phyloP scores from a whole-genome alignment of 2,329 filamentous ascomycete genomes.

The Hymenoscyphus occultus region DNA sequence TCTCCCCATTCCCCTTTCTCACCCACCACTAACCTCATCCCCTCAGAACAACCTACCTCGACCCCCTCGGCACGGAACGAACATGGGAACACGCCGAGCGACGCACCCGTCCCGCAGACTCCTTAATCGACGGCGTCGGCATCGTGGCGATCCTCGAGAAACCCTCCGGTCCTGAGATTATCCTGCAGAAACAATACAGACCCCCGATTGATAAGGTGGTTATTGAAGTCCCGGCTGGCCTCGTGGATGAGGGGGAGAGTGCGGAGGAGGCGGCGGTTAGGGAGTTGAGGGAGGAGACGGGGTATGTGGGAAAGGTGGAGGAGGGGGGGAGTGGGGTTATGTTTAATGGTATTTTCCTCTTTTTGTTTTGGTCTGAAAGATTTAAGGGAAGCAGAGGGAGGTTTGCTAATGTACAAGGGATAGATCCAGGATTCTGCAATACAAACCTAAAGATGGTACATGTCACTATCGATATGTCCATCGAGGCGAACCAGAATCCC shows the following conservation, averaged over 20 bases:
- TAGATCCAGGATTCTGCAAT: conserved; percentile 63
- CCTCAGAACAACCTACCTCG: conserved; percentile 58
- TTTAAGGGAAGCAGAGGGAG: too few species aligned
- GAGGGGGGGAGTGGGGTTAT: conserved; percentile 65
- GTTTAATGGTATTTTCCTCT: conserved; percentile 50
- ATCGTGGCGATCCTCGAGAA: conserved; percentile 67
- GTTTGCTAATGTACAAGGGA: too few species aligned
- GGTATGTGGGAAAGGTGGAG: conserved; percentile 55
- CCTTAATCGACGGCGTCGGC: conserved; percentile 68
- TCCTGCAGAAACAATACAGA: conserved; percentile 66
- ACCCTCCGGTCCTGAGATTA: conserved; percentile 48
- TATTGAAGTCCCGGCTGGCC: conserved; percentile 63
- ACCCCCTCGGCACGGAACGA: conserved; percentile 55
- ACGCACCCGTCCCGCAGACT: conserved; percentile 59
- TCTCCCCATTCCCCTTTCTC: background rate
- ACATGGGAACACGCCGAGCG: conserved; percentile 73
- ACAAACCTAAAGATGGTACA: conserved; percentile 59
- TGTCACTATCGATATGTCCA: conserved; percentile 45
- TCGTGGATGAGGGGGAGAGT: conserved; percentile 61
- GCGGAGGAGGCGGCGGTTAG: conserved; percentile 59
- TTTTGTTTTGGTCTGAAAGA: conserved; percentile 1
- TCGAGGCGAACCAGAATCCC: conserved; percentile 45
- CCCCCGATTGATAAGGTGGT: conserved; percentile 57
- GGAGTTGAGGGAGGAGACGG: conserved; percentile 65
- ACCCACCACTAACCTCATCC: background rate